Evolutionary conservation across 495 filamentous ascomycete species (phyloP), one percentile per base, ranked within the genome.

Genomic region (Trichoderma reesei): DNA sequence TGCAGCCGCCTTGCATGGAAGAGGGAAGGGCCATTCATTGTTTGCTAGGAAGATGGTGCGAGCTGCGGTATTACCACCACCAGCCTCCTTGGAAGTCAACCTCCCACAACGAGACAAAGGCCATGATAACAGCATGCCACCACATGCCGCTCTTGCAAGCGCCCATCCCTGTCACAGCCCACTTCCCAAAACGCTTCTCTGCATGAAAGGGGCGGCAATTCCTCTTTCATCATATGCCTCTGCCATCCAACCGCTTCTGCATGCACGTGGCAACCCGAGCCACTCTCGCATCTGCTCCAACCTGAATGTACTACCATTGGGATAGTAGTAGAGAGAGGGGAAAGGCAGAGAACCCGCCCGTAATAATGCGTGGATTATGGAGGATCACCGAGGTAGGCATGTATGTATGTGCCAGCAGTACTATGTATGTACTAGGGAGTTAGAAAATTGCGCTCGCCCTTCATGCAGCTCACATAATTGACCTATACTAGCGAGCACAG

Each of bases 51-150:
- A 16, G 31, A 56, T 56, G 51, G 48, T 56, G 26, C 51, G 9
- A 54, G 51, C 9, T 9, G 20, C 38, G 11, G 6, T 11, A 39
- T 11, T 11, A 56, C 18, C 20, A 34, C 44, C 44, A 33, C 51
- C 51, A 56, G 51, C 51, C 51, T 56, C 51, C 44, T 56, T 14
- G 20, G 34, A 26, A 26, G 11, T 31, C 16, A 20, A 18, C 31
- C 20, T 48, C 51, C 26, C 9, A 26, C 51, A 46, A 11, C 2
- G 31, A 13, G 14, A 26, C 26, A 34, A 56, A 14, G 13, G 7
- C 34, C 51, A 36, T 56, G 51, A 56, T 56, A 56, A 56, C 51
- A 34, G 16, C 51, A 56, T 56, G 26, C 51, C 51, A 56, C 51
- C 51, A 56, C 31, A 33, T 56, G 26, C 51, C 51, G 34, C 51